These are phyloP conservation scores for Prunus campanulata DNA, from an alignment of 306 rosid species.

Conservation along the genomic window DNA sequence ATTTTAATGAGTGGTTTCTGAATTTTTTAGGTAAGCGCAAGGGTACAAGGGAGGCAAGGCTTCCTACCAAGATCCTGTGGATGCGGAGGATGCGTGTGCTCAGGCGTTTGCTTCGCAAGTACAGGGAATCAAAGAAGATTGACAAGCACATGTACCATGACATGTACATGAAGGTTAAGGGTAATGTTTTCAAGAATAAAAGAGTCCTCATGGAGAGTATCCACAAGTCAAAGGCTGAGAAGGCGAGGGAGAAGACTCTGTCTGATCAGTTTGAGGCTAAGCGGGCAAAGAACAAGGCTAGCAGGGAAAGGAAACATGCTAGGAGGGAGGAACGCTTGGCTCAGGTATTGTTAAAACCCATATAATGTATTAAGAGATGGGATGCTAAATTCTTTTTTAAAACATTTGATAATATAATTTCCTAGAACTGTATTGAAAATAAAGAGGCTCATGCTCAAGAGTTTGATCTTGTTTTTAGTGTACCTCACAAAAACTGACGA, in stretches of 20 bases:
- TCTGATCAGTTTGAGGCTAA: conserved; percentile 94
- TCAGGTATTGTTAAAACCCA: conserved; percentile 39
- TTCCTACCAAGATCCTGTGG: conserved; percentile 92
- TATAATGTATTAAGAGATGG: background rate
- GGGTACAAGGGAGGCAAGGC: conserved; percentile 98
- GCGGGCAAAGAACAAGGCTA: conserved; percentile 96
- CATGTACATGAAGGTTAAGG: conserved; percentile 98
- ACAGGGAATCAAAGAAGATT: conserved; percentile 83
- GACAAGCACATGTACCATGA: conserved; percentile 98
- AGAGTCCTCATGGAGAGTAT: conserved; percentile 97
- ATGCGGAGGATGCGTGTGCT: conserved; percentile 98
- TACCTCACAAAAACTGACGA: background rate
- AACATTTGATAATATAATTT: background rate
- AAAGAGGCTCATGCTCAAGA: background rate
- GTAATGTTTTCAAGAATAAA: conserved; percentile 94
- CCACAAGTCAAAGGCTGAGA: conserved; percentile 95
- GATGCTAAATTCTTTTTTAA: background rate
- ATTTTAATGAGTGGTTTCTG: background rate
- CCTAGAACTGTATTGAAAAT: too few species aligned
- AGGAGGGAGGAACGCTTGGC: conserved; percentile 94
- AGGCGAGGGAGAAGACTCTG: conserved; percentile 93
- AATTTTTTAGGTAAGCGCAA: conserved; percentile 66
- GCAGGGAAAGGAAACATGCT: conserved; percentile 81
- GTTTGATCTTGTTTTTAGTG: background rate
- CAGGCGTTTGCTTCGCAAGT: conserved; percentile 94